Base-by-base conservation (phyloP, 139 green algal genomes). In the Desmodesmus armatus region DNA sequence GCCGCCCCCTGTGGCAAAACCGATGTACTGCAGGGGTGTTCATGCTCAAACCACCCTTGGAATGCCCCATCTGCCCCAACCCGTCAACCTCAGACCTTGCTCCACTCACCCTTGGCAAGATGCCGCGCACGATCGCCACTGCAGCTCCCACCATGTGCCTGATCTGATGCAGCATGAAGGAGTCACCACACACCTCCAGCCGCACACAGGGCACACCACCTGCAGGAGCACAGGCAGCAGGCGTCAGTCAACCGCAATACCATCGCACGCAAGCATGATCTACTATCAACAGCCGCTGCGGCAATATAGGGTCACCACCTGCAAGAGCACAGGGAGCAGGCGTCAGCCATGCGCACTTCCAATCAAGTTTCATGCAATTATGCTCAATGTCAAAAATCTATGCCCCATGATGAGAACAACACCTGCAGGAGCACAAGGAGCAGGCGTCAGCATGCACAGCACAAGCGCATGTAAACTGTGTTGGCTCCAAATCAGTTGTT, bases 121-220 rank as follows among this genome's bases (percentile, higher is more conserved):
- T 40, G 37, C 92, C 91, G 0, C 89, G 85, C 27, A 91, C 92
- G 27, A 96, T 92, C 5, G 90, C 88, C 43, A 95, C 89, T 39
- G 92, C 95, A 9, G 90, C 80, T 11, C 92, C 95, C 55, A 98
- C 91, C 95, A 97, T 97, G 85, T 84, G 41, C 0, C 94, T 76
- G 47, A 95, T 94, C 87, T 97, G 94, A 78, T 97, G 92, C 39
- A 96, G 85, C 92, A 97, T 96, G 88, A 96, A 97, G 37, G 84
- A 93, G 51, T 88, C 65, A 63, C 93, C 93, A 62, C n/a, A 33
- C 13, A 95, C 80, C 49, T 85, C 65, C 5, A 96, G 33, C 35
- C 76, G 65, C 43, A 95, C n/a, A 67, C 90, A 94, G 23, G 88
- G 82, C 19, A 83, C 66, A 53, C 90, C 93, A 58, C 91, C 91